Base-by-base conservation (phyloP, 495 filamentous ascomycete genomes). In the Pseudevernia furfuracea region DNA sequence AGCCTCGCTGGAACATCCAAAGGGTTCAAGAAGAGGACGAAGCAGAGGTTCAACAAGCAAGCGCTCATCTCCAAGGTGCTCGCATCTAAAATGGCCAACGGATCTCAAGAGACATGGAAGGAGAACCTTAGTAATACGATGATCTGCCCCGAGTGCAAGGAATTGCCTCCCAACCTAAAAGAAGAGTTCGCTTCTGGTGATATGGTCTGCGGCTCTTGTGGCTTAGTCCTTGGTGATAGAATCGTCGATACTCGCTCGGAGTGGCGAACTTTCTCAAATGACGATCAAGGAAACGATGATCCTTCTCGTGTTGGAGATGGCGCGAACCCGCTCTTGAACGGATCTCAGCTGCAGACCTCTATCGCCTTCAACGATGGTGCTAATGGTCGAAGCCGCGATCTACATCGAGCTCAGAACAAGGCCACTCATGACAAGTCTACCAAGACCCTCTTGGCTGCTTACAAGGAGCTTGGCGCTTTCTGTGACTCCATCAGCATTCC, bases 191-290 rank as follows among this genome's bases (percentile, higher is more conserved):
- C 91, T 6, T 87, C 85, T 17, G 94, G 96, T 57, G 92, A 97
- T 74, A 89, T 92, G 70, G 91, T 97, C 58, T 98, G 94, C 74
- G 88, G 80, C 21, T 90, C 88, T 28, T 98, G 94, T 69, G 94
- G 94, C 30, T 76, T 96, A n/a, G 94, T 98, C 17, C 80, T 97
- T 41, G 87, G 87, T 59, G 89, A 93, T 72, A 88, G 91, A 65
- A 89, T 94, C 69, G 90, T 98, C 61, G 94, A 97, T 70, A 91
- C 91, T 65, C 87, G 95, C 59, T 96, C 91, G 59, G 94, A 98
- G 78, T 98, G 94, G 94, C 90, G 94, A 70, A 98, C 95, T 11
- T 98, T 98, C 75, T 88, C 90, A 64, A 97, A 96, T 76, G 94
- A 98, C 70, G 95, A 98, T 70, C 90, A 96, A 74, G 84, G 83